phyloP scores from a whole-genome alignment of 352 stramenopile genomes.

The Globisporangium heterothallicum region DNA sequence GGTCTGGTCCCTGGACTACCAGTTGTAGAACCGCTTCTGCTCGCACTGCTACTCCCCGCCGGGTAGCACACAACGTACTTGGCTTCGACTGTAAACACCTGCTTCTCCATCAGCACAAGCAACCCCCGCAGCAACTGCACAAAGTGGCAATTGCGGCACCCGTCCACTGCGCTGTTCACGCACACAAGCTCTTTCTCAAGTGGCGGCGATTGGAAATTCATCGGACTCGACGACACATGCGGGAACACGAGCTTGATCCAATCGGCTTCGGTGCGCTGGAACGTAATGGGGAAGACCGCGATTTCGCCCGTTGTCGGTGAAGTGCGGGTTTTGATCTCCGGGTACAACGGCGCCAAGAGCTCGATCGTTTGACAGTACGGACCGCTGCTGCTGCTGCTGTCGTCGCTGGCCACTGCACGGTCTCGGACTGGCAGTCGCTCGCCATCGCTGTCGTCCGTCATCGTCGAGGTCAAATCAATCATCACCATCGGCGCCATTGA shows the following conservation, averaged over 20 bases:
- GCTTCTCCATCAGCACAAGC: constrained; percentile 37
- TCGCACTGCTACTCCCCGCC: constrained; percentile 1
- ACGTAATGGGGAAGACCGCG: constrained; percentile 16
- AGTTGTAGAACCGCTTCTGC: neutral
- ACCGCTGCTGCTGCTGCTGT: neutral
- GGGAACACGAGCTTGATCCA: constrained; percentile 33
- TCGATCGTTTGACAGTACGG: constrained; percentile 7
- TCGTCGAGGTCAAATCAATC: constrained; percentile 2
- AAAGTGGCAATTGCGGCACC: constrained; percentile 38
- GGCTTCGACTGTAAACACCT: constrained; percentile 27
- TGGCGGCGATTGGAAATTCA: neutral
- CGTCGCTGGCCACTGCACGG: neutral
- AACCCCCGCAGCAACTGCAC: constrained; percentile 36
- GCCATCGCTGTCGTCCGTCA: constrained; percentile 4
- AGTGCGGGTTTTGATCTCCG: constrained; percentile 1
- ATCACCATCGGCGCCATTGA: neutral
- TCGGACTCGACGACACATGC: neutral
- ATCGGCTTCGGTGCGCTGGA: constrained; percentile 24
- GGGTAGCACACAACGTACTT: constrained; percentile 37
- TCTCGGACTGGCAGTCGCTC: neutral
- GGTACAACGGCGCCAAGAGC: constrained; percentile 12
- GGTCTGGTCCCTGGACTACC: neutral
- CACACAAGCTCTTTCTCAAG: constrained; percentile 41
- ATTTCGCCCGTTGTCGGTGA: neutral
- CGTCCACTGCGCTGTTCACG: constrained; percentile 29